Evolutionary conservation across 2,329 filamentous ascomycete species (phyloP), one percentile per base, ranked within the genome.

Genomic region (Hymenoscyphus salicellus): DNA sequence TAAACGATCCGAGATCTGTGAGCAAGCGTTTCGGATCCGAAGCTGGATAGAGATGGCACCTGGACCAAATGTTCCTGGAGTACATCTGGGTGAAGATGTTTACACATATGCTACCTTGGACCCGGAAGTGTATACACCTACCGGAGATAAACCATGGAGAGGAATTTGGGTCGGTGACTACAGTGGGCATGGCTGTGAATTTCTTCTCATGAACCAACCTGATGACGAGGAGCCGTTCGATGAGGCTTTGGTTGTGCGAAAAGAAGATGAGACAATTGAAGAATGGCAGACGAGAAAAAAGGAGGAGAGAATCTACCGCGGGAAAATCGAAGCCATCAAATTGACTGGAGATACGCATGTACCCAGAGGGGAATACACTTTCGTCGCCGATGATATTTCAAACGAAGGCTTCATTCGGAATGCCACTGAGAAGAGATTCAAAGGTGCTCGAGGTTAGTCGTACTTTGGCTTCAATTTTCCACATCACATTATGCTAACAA

Each of bases 341-440:
- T 79, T 99, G 38, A 98, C 94, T 0, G 94, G 94, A 0, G 94
- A 99, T 73, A 87, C 89, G 0, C 96, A 97, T 70, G 87, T 98
- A 16, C 94, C 94, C 0, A 84, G 93, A 8, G 94, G 93, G 8
- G 90, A 97, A 76, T 86, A 88, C 70, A 92, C 90, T 0, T 97
- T 96, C 75, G 83, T 91, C 3, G 89, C 88, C 0, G 85, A 92
- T 5, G 92, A 97, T 70, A 85, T 98, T 41, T 89, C 90, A 0
- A 81, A 83, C 0, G 78, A 74, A 0, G 92, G 91, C 0, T 82
- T 89, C 26, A 77, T 94, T 0, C 81, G 87, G 0, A 79, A 86
- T 0, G 86, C 88, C 0, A 79, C 84, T 1, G 89, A 93, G 65
- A 78, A 84, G 0, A 84, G 86, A 1, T 97, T 97, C 76, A 77